Evolutionary conservation across 805 yeast species (phyloP), one percentile per base, ranked within the genome.

Genomic region (Saccharomyces kudriavzevii): DNA sequence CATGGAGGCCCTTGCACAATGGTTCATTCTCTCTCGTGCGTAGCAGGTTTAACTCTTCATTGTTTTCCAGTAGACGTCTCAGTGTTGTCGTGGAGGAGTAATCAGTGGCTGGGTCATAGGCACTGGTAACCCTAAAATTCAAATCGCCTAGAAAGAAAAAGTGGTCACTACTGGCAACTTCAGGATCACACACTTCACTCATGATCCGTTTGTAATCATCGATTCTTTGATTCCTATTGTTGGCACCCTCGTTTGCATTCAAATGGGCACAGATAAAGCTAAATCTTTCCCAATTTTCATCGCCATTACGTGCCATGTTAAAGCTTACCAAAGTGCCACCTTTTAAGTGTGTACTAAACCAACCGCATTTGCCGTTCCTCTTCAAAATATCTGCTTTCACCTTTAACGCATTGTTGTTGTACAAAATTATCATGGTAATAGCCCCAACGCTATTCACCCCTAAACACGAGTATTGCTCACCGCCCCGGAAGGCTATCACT

Each of bases 71-170:
- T 49, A 54, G 49, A 1, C 52, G 54, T 3, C 43, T 55, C 4
- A 59, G 54, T 2, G 56, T 49, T 10, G 49, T 53, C 8, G 54
- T 49, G 22, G 58, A 58, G 9, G 57, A 51, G 40, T 51, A 59
- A 50, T 60, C 60, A 2, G 57, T 52, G 11, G 35, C 58, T 52
- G 52, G 47, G 11, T 52, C 56, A 43, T 58, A 54, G 48, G 55
- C 55, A 5, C 64, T 58, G 11, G 63, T 67, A 6, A 85, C 78
- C 47, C 98, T 74, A 67, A 87, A 91, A 65, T 91, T 91, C 60
- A 91, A 72, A 68, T 91, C 98, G 0, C 98, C 98, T 76, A 88
- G 70, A 51, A 90, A 67, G 62, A 90, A 85, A 4, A 84, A 69
- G 64, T 87, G 96, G 3, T 81, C 83, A 58, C 83, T 85, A 11